Base-by-base conservation (phyloP, 371 early-diverging fungal species). In the Mortierella sp. region DNA sequence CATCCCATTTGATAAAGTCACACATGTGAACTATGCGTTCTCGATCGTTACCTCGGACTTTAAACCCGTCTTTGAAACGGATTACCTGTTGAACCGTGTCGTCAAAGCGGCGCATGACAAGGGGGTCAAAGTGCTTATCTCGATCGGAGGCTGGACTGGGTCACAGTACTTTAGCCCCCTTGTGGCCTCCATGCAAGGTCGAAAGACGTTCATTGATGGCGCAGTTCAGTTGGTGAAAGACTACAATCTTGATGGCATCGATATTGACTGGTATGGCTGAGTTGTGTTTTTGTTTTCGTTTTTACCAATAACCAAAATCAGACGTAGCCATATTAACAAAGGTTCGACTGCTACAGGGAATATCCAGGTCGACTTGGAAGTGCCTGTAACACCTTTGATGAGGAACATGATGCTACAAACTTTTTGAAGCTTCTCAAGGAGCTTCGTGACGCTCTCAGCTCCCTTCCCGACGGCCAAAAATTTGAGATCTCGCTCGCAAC, bases 311-410 rank as follows among this genome's bases (percentile, higher is more conserved):
- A n/a, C n/a, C n/a, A n/a, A n/a, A n/a, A n/a, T n/a, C n/a, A n/a
- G n/a, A n/a, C n/a, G n/a, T n/a, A n/a, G n/a, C n/a, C n/a, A n/a
- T n/a, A n/a, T n/a, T n/a, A n/a, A n/a, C n/a, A n/a, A n/a, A n/a
- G n/a, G n/a, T n/a, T n/a, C n/a, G n/a, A n/a, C n/a, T n/a, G n/a
- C 17, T 32, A 88, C 70, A 94, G 92, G 94, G 94, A 94, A 67
- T 94, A 89, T 60, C 93, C 94, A n/a, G 92, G 87, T 14, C 81
- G 86, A 15, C 79, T 85, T 51, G 93, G 89, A 5, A 83, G 88
- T 26, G 86, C 84, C 8, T 91, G 92, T 70, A 94, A 93, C 67
- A 75, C 80, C 27, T 62, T 83, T 44, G 80, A 81, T 46, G 67
- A 68, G 12, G 50, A 62, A 34, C 73, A 89, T 12, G 91, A 93